Base-by-base conservation (phyloP, 2,329 filamentous ascomycete species). In the Triangularia setosa region DNA sequence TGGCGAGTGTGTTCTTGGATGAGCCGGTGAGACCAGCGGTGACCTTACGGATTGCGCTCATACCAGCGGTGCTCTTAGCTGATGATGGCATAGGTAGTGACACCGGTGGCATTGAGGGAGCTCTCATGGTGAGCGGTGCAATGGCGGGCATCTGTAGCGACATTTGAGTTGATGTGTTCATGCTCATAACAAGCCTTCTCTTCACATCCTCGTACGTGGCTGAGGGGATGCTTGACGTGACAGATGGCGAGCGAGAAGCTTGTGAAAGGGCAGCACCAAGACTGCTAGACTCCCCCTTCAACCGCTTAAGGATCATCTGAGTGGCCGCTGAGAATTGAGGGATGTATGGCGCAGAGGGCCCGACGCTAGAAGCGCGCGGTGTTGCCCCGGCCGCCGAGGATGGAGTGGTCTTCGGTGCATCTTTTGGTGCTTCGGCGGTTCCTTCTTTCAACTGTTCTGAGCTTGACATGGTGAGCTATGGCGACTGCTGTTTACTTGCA, bases 241-340 rank as follows among this genome's bases (percentile, higher is more conserved):
- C 57, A 16, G 64, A 64, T 7, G 64, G 71, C 4, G 73, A 67
- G 0, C 72, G 72, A 1, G 76, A 75, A 1, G 73, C 74, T 0
- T 73, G 73, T 2, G 75, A 75, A 3, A 78, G 71, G 1, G 74
- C 76, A 0, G 75, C 74, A 21, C 71, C 75, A 2, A 78, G 67
- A 60, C 73, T 76, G 52, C 71, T 73, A 1, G 74, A 70, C 44
- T 77, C 75, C 24, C 72, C 74, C 33, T 73, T 75, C 24, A 79
- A 75, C 2, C 77, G 70, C 57, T 77, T 74, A 2, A 79, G 70
- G 8, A 79, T 79, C 76, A 79, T 74, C 66, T 79, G 75, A 0
- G 78, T 79, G 1, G 76, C 72, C 8, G 76, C 74, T 0, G 75
- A 70, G 58, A 74, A 74, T 61, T 74, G 73, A 3, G 71, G 71